Conservation (phyloP, 768 basidiomycete species). For the Psilocybe cyanescens region DNA sequence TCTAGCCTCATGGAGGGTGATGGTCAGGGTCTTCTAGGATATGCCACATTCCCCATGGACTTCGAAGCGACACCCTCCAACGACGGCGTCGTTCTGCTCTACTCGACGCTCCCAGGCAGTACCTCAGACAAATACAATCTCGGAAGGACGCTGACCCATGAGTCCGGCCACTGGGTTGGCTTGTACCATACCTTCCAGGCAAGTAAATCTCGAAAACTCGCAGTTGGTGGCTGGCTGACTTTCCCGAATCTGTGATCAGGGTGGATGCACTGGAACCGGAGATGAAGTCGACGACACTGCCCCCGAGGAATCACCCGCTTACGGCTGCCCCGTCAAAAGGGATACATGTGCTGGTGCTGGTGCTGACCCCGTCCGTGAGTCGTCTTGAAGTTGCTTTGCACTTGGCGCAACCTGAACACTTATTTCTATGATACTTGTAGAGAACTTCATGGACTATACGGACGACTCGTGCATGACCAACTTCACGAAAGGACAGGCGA, state of each 20-base stretch:
- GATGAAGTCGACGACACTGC: constrained; percentile 48
- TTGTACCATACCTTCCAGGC: constrained; percentile 61
- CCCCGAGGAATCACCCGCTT: constrained; percentile 41
- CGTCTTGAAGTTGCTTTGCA: not conserved
- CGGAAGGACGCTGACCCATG: constrained; percentile 54
- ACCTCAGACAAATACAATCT: constrained; percentile 41
- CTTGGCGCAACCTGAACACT: not conserved
- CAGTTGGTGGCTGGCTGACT: not conserved
- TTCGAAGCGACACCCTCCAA: constrained; percentile 40
- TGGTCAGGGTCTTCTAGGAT: constrained; percentile 46
- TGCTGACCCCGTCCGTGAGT: constrained; percentile 38
- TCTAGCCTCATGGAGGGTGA: constrained; percentile 30
- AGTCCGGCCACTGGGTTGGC: constrained; percentile 59
- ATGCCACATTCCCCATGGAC: constrained; percentile 53
- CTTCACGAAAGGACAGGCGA: constrained; percentile 45
- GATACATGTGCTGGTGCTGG: constrained; percentile 35
- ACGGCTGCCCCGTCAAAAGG: constrained; percentile 36
- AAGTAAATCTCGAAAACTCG: not conserved
- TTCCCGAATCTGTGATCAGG: constrained; percentile 17
- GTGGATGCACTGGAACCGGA: constrained; percentile 40
- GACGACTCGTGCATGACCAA: constrained; percentile 49
- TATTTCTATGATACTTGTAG: constrained; percentile 15
- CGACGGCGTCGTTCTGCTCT: constrained; percentile 50
- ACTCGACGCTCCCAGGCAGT: constrained; percentile 45
- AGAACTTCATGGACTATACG: constrained; percentile 54